Evolutionary conservation across 768 basidiomycete genomes (phyloP).

Genomic region (Amanita subjunquillea): DNA sequence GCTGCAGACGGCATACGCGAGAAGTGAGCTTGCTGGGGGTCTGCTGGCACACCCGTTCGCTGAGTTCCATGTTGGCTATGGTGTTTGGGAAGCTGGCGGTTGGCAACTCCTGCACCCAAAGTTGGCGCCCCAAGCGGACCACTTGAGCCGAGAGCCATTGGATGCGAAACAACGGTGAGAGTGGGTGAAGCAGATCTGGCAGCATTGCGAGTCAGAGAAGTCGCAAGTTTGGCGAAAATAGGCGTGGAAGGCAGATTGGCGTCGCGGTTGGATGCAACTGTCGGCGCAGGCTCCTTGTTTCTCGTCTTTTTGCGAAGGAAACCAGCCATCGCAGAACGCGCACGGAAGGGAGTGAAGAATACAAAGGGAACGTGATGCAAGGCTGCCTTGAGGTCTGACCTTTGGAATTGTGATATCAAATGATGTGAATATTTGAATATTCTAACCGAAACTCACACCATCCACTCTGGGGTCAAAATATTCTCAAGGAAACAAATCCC

Average conservation of each 20-base stretch:
- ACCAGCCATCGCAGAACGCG: conserved; percentile 32
- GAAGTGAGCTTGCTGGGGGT: not conserved
- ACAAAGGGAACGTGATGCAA: not conserved
- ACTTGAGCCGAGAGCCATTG: conserved; percentile 16
- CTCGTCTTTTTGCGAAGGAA: conserved; percentile 46
- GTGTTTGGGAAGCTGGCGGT: not conserved
- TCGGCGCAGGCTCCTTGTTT: conserved; percentile 15
- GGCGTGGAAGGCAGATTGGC: conserved; percentile 21
- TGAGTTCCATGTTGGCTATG: not conserved
- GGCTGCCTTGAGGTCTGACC: conserved; percentile 1
- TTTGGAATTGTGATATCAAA: not conserved
- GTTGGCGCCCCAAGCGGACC: not conserved
- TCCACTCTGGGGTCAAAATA: not conserved
- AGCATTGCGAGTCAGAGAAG: not conserved
- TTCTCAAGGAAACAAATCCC: not conserved
- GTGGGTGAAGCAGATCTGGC: not conserved
- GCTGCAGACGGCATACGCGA: not conserved
- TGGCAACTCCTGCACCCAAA: not conserved
- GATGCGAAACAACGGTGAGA: conserved; percentile 18
- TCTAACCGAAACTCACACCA: no score
- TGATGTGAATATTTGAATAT: no score
- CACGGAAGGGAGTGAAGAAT: not conserved
- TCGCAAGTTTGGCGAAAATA: conserved; percentile 29
- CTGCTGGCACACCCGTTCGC: not conserved
- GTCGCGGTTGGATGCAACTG: not conserved